phyloP scores from a whole-genome alignment of 441 rosid genomes.

The Melastoma candidum region DNA sequence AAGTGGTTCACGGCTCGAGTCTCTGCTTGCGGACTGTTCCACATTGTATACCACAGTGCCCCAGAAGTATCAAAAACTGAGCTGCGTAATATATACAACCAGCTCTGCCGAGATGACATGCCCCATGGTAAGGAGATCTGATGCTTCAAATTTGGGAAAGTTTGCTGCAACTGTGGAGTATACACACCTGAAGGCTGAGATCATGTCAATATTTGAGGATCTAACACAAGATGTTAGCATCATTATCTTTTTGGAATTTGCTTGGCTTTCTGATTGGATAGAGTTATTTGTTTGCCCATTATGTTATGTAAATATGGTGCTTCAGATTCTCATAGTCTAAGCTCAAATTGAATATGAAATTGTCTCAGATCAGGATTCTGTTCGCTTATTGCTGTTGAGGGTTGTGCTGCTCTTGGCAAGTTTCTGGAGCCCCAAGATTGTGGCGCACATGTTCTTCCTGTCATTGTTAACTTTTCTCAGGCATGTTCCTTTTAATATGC shows the following conservation, averaged over 20 bases:
- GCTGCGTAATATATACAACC: constrained; percentile 56
- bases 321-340: too few species aligned
- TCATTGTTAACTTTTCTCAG: constrained; percentile 86
- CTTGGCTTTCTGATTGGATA: background rate
- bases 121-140: constrained; percentile 99
- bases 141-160: constrained; percentile 82
- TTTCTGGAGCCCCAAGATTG: constrained; percentile 89
- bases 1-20: constrained; percentile 98
- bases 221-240: constrained; percentile 72
- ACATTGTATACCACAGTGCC: constrained; percentile 79
- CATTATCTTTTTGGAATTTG: too few species aligned
- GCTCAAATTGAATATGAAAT: too few species aligned
- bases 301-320: too few species aligned
- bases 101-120: constrained; percentile 92
- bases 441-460: constrained; percentile 72
- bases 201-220: constrained; percentile 80
- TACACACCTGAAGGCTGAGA: constrained; percentile 58
- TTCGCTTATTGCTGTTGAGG: constrained; percentile 90
- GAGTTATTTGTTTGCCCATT: too few species aligned
- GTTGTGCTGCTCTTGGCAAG: constrained; percentile 88
- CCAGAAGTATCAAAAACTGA: constrained; percentile 60
- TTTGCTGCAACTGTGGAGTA: constrained; percentile 92
- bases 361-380: constrained; percentile 39
- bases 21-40: constrained; percentile 85
- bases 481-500: constrained; percentile 19